These are phyloP conservation scores for Colletotrichum truncatum DNA, from an alignment of 2,329 filamentous ascomycete species.

Conservation along the genomic window DNA sequence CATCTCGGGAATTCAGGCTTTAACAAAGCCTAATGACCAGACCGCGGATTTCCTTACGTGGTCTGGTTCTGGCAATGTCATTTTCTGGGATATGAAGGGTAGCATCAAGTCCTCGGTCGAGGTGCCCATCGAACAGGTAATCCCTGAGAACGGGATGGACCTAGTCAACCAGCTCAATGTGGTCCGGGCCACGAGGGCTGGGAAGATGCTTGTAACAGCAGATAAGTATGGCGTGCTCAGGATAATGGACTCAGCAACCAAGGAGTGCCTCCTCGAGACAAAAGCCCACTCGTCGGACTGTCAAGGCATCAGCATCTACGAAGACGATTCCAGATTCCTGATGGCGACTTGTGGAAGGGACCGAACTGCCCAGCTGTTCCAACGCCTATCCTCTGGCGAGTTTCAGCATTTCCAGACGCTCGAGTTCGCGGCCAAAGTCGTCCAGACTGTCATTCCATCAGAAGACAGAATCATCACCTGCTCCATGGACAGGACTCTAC, in stretches of 20 bases:
- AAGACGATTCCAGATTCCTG: conserved; percentile 68
- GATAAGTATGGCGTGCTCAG: conserved; percentile 87
- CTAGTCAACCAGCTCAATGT: conserved; percentile 67
- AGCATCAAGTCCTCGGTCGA: conserved; percentile 70
- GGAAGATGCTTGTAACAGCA: conserved; percentile 78
- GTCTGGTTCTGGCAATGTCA: conserved; percentile 81
- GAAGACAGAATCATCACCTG: conserved; percentile 83
- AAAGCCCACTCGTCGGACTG: conserved; percentile 91
- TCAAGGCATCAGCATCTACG: conserved; percentile 79
- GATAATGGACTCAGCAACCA: conserved; percentile 70
- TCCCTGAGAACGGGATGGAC: conserved; percentile 59
- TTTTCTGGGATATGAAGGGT: conserved; percentile 85
- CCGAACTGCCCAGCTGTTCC: conserved; percentile 92
- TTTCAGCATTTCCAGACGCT: conserved; percentile 90
- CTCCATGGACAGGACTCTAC: conserved; percentile 87
- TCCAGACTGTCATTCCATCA: conserved; percentile 76
- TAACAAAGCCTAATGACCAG: conserved; percentile 67
- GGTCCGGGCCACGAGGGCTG: conserved; percentile 67
- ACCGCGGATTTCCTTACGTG: conserved; percentile 87
- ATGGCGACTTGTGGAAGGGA: conserved; percentile 89
- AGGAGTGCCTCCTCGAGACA: conserved; percentile 72
- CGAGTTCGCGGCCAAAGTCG: conserved; percentile 90
- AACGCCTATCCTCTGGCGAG: conserved; percentile 59
- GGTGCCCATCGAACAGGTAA: conserved; percentile 74
- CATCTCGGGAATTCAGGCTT: conserved; percentile 76